Evolutionary conservation across 495 filamentous ascomycete genomes (phyloP), one percentile per base, ranked within the genome.

Genomic region (Lasiosphaeria miniovina): DNA sequence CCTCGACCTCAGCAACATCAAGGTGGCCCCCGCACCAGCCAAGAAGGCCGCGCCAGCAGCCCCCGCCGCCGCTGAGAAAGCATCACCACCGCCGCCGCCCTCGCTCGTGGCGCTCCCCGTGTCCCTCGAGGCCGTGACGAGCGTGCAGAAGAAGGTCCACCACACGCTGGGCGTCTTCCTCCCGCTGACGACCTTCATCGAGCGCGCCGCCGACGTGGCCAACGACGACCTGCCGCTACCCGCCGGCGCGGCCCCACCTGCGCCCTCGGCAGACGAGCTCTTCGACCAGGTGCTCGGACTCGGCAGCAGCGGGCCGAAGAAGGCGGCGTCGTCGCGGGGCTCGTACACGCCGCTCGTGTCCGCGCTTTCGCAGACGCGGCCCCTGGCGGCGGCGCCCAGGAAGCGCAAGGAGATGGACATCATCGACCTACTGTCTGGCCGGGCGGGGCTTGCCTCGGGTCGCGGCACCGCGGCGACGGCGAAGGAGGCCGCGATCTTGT

Each of bases 1-100:
- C 71, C 82, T 98, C 33, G 95, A 98, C 72, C 83, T 98, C 56
- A 94, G 89, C 76, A 96, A 97, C 75, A 91, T 97, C 78, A 95
- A 96, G 80, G 67, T 78, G 32, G 77, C 91, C 59, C 86, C 87
- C 17, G 75, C 82, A n/a, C 75, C 85, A 46, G 67, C 74, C n/a
- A 77, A 78, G 71, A 78, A 79, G 59, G 60, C 66, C 45, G 73
- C 75, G 49, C 78, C 80, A 40, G 73, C 72, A 40, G 71, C 78
- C 15, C 69, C 75, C n/a, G 67, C 75, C 12, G 65, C 73, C 33
- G 69, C 72, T 17, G 66, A 68, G 24, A 72, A 81, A 58, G 68
- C 80, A 31, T 71, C 72, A 58, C 67, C 79, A 32, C 72, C 73
- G 7, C 73, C 76, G 49, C 77, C 84, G 11, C 68, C 77, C 6